These are phyloP conservation scores for Serendipita indica DNA, from an alignment of 768 basidiomycete species.

Conservation along the genomic window DNA sequence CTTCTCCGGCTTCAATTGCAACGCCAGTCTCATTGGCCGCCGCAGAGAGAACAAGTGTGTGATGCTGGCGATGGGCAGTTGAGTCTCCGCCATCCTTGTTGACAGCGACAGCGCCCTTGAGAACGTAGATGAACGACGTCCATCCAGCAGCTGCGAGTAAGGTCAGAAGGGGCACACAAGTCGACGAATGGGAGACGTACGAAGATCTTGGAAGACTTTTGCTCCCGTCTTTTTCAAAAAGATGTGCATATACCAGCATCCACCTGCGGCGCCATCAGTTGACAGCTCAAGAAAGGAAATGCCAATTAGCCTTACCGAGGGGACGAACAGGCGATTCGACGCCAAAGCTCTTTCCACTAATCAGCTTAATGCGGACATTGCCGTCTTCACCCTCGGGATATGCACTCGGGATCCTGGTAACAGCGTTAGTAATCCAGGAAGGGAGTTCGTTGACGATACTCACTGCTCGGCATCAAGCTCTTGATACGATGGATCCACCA, in stretches of 20 bases:
- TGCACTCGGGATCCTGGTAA: conserved; percentile 48
- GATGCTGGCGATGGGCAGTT: conserved; percentile 38
- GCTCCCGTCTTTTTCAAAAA: conserved; percentile 44
- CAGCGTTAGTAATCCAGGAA: conserved; percentile 4
- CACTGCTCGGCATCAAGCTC: conserved; percentile 55
- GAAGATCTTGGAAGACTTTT: conserved; percentile 68
- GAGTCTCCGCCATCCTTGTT: conserved; percentile 28
- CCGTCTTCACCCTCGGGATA: conserved; percentile 59
- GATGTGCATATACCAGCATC: conserved; percentile 86
- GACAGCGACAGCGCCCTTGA: conserved; percentile 51
- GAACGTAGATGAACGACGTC: conserved; percentile 76
- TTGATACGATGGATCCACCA: conserved; percentile 75
- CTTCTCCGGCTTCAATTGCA: conserved; percentile 38
- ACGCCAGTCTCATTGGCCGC: conserved; percentile 50
- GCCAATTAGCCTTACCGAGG: conserved; percentile 23
- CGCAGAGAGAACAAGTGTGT: conserved; percentile 74
- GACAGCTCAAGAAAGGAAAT: not conserved
- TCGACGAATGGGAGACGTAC: conserved; percentile 27
- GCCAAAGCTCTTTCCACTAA: conserved; percentile 80
- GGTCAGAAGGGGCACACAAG: not conserved
- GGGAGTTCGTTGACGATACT: conserved; percentile 14
- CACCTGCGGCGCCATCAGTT: conserved; percentile 31
- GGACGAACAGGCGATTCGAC: conserved; percentile 78
- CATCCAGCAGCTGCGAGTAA: conserved; percentile 52
- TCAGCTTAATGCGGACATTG: conserved; percentile 58